Base-by-base conservation (phyloP, 768 basidiomycete species). In the Harrya chromipes region DNA sequence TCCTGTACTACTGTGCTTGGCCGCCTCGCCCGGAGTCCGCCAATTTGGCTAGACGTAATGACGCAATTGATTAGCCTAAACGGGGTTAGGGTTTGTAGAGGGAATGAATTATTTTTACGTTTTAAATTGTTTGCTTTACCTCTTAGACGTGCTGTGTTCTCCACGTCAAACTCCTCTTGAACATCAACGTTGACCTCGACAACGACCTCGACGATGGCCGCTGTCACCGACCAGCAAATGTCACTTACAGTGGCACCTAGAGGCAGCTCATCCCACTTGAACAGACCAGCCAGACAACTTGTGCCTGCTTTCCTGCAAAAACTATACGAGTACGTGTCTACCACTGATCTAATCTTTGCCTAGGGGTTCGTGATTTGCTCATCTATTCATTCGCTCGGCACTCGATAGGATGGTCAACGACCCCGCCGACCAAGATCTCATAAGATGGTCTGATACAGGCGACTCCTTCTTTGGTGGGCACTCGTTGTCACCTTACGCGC, bases 301-400 rank as follows among this genome's bases (percentile, higher is more conserved):
- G 80, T 87, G 1, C 92, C 94, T 4, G 87, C 88, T 0, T 97
- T 97, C 64, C 76, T 97, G 13, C 90, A 94, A 70, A 97, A 97
- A 70, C 78, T 97, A 29, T 94, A 86, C 70, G 87, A 87, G 93
- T 94, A 48, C 56, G 85, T 54, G 6, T 42, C 33, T 33, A 4
- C 14, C 6, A 33, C 50, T 47, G 48, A 40, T 55, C 54, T 52
- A 46, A 53, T 54, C 57, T 47, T 40, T 39, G 46, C 21, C 40
- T 17, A 46, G 42, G 41, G 27, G 44, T 23, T 51, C 35, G 14
- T 49, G 44, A 53, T 58, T 21, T 43, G 9, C 40, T 54, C 55
- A 51, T 51, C 50, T 24, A 29, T 36, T 45, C 40, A 41, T 44
- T 27, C 39, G 40, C 49, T 29, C 37, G 39, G 26, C 36, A 34